Percentiles rank a stretch among this genome's conserved stretches.
These are phyloP conservation scores for Flaveria floridana DNA, from an alignment of 140 eudicot genomes.

Conservation along the genomic window DNA sequence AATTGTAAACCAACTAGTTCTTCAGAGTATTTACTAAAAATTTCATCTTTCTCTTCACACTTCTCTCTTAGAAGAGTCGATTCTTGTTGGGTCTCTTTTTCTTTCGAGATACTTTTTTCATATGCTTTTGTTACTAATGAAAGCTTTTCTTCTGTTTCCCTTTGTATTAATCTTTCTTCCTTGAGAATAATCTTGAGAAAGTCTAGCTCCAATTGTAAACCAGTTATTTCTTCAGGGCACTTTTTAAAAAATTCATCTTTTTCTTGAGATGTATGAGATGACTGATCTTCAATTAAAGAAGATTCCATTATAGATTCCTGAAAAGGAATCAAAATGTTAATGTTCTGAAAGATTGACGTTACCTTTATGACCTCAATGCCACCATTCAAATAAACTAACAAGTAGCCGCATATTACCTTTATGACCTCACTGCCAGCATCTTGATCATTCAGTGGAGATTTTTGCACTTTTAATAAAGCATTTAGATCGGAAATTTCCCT, in stretches of 20 bases:
- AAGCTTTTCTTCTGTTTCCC: conserved; percentile 44
- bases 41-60: conserved; percentile 24
- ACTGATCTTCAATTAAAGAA: conserved; percentile 35
- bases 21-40: conserved; percentile 39
- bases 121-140: conserved; percentile 36
- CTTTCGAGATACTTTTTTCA: conserved; percentile 54
- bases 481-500: conserved; percentile 64
- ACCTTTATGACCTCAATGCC: neutral
- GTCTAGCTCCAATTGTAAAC: conserved; percentile 75
- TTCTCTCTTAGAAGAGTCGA: conserved; percentile 39
- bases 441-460: conserved; percentile 36
- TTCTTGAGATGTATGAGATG: conserved; percentile 20
- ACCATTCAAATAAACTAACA: conserved; percentile 1
- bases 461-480: conserved; percentile 42
- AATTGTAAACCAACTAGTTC: conserved; percentile 52
- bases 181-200: conserved; percentile 65
- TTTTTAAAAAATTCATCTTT: conserved; percentile 31
- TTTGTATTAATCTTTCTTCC: conserved; percentile 58
- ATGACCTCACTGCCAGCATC: conserved; percentile 42
- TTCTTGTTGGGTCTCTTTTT: conserved; percentile 50
- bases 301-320: conserved; percentile 57
- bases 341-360: neutral
- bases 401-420: conserved; percentile 45
- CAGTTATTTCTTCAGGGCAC: conserved; percentile 48
- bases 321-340: conserved; percentile 25